Evolutionary conservation across 352 stramenopile species (phyloP).

Genomic region (Phytophthora lateralis): DNA sequence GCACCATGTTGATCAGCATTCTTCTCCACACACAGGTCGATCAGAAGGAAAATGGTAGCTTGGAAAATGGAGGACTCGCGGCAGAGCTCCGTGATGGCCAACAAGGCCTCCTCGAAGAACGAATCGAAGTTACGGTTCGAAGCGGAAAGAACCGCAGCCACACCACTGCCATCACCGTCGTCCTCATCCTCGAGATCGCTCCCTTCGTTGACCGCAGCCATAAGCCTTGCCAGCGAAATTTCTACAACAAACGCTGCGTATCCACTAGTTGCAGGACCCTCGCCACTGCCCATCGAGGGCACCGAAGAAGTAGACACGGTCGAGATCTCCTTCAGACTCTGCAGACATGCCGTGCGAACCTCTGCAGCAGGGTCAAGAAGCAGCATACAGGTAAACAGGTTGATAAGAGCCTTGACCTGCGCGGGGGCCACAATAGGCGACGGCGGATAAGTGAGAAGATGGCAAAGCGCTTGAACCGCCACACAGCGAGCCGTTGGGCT

Average conservation of each 20-base stretch:
- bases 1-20: conserved; percentile 17
- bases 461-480: conserved; percentile 68
- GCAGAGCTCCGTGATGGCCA: conserved; percentile 78
- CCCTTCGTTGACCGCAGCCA: conserved; percentile 52
- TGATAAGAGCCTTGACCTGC: conserved; percentile 73
- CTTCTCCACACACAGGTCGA: conserved; percentile 60
- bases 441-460: conserved; percentile 80
- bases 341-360: conserved; percentile 69
- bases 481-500: conserved; percentile 64
- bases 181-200: conserved; percentile 39
- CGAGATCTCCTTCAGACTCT: conserved; percentile 76
- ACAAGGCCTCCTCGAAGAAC: conserved; percentile 74
- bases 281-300: conserved; percentile 13
- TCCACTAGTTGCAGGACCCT: conserved; percentile 41
- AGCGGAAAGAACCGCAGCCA: conserved; percentile 50
- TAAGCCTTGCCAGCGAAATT: conserved; percentile 74
- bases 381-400: conserved; percentile 76
- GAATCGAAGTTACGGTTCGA: conserved; percentile 59
- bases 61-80: conserved; percentile 81
- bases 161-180: conserved; percentile 29
- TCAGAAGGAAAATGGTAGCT: conserved; percentile 74
- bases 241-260: conserved; percentile 80
- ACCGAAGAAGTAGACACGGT: conserved; percentile 45
- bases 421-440: conserved; percentile 70
- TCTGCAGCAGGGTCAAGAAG: conserved; percentile 66